Conservation (phyloP, 1,284 basidiomycete genomes). For the Naganishia sp. region DNA sequence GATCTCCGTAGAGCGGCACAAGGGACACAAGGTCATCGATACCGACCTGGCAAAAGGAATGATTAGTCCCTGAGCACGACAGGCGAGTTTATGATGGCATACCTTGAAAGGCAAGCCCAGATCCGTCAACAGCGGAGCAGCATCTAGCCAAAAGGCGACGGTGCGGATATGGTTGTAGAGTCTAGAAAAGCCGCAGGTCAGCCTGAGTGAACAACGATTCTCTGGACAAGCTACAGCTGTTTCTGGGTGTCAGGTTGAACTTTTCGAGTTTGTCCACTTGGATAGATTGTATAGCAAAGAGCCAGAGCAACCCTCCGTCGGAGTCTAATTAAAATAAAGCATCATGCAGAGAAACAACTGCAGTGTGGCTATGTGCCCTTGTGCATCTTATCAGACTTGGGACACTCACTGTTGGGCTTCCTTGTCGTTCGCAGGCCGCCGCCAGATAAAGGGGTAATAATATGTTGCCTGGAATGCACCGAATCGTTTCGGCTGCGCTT, state of each 20-base stretch:
- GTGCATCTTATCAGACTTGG: not conserved
- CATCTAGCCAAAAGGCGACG: constrained; percentile 53
- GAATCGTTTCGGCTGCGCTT: constrained; percentile 40
- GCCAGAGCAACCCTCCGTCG: constrained; percentile 35
- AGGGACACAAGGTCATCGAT: constrained; percentile 54
- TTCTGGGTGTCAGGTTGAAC: constrained; percentile 10
- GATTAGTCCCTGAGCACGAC: not conserved
- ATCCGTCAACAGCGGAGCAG: constrained; percentile 51
- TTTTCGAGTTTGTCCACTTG: constrained; percentile 24
- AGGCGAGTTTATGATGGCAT: constrained; percentile 18
- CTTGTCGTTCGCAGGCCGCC: constrained; percentile 44
- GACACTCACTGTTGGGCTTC: constrained; percentile 51
- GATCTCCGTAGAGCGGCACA: constrained; percentile 53
- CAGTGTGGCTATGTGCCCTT: not conserved
- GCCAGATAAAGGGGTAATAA: constrained; percentile 41
- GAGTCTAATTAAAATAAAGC: constrained; percentile 41
- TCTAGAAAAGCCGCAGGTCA: constrained; percentile 34
- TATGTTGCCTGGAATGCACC: constrained; percentile 51
- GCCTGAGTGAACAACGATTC: not conserved
- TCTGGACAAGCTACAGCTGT: constrained; percentile 1
- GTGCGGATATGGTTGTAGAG: constrained; percentile 53
- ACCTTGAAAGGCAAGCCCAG: constrained; percentile 53
- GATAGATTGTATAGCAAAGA: constrained; percentile 22
- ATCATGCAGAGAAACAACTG: constrained; percentile 37
- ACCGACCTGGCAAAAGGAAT: constrained; percentile 42